These are phyloP conservation scores for Hypoxylon sp. DNA, from an alignment of 2,329 filamentous ascomycete species.

Conservation along the genomic window DNA sequence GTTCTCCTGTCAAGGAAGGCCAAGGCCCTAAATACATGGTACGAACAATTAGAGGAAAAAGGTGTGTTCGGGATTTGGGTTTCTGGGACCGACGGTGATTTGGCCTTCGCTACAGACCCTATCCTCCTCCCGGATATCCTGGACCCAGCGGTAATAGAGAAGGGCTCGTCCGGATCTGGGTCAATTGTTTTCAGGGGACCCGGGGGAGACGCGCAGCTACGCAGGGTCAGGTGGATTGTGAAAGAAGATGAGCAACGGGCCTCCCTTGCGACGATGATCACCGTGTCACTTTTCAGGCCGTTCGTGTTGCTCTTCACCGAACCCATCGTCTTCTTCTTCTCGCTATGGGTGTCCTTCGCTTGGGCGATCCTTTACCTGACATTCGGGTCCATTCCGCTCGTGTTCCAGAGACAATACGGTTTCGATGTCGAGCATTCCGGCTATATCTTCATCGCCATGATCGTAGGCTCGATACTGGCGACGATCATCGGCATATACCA, in stretches of 20 bases:
- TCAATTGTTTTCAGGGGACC: neutral
- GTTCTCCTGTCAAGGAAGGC: conserved; percentile 85
- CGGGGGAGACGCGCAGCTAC: conserved; percentile 41
- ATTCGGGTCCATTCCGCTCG: conserved; percentile 82
- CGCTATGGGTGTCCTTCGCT: conserved; percentile 87
- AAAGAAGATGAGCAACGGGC: conserved; percentile 81
- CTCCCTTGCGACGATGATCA: conserved; percentile 75
- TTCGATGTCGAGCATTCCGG: conserved; percentile 77
- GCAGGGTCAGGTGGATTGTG: conserved; percentile 82
- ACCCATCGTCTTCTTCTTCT: conserved; percentile 86
- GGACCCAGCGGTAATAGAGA: conserved; percentile 29
- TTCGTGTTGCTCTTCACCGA: conserved; percentile 83
- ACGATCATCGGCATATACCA: conserved; percentile 78
- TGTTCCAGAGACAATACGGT: conserved; percentile 75
- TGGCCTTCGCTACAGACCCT: conserved; percentile 8
- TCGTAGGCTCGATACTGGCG: conserved; percentile 72
- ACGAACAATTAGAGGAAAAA: conserved; percentile 75
- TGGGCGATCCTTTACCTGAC: conserved; percentile 92
- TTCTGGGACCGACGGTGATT: conserved; percentile 21
- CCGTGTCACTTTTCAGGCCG: conserved; percentile 78
- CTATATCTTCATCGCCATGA: conserved; percentile 79
- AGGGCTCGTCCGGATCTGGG: conserved; percentile 9
- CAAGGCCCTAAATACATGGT: conserved; percentile 79
- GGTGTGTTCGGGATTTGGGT: conserved; percentile 67
- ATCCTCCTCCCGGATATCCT: conserved; percentile 9